Conservation (phyloP, 306 rosid genomes). For the Gynostemma pentaphyllum region DNA sequence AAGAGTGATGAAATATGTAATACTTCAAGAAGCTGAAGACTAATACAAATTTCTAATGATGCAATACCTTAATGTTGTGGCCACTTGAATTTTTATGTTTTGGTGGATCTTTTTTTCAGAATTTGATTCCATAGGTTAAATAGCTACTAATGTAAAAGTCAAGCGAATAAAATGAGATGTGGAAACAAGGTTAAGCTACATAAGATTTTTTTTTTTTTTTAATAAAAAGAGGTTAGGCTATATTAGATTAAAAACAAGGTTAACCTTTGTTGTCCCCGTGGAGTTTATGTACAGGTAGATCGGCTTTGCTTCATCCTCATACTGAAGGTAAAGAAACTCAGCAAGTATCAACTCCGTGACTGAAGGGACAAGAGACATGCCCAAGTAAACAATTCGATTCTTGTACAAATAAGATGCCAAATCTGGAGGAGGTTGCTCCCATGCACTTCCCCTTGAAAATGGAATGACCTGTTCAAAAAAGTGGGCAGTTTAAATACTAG, state of each 20-base stretch:
- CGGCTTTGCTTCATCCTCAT: constrained; percentile 67
- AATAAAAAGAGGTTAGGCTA: not conserved
- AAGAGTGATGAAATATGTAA: no score
- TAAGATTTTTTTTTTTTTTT: no score
- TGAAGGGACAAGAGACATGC: constrained; percentile 88
- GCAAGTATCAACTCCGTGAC: constrained; percentile 92
- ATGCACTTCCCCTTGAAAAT: constrained; percentile 67
- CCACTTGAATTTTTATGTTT: not conserved
- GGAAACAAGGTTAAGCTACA: not conserved
- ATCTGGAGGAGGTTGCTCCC: constrained; percentile 98
- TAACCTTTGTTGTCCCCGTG: constrained; percentile 91
- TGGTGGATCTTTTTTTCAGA: not conserved
- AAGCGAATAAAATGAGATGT: not conserved
- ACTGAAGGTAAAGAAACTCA: constrained; percentile 85
- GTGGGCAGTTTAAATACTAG: constrained; percentile 5
- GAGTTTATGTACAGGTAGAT: constrained; percentile 85
- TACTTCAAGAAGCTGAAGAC: no score
- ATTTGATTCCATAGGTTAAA: not conserved
- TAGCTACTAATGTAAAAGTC: not conserved
- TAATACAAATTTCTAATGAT: no score
- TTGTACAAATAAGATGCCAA: constrained; percentile 84
- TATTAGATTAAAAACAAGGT: not conserved
- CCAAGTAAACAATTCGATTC: constrained; percentile 85
- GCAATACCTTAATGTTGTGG: no score
- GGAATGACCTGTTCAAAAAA: constrained; percentile 70